Evolutionary conservation across 257 asterid genomes (phyloP).

Genomic region (Solanum tarijense): DNA sequence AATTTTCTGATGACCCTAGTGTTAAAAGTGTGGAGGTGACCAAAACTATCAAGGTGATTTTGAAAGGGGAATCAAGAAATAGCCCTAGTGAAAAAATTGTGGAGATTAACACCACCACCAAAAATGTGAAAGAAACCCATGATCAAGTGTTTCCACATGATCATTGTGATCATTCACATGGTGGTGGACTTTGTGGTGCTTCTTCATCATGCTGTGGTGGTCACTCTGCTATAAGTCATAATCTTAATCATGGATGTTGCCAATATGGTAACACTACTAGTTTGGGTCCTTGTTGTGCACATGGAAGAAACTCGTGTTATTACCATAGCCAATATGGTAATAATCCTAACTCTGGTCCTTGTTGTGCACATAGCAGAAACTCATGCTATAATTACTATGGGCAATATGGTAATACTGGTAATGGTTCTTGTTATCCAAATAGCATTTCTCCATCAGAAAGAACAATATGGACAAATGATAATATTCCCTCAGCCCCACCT

Average conservation of each 20-base stretch:
- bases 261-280: neutral
- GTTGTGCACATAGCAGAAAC: neutral
- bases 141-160: neutral
- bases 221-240: neutral
- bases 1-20: neutral
- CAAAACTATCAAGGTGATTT: neutral
- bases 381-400: neutral
- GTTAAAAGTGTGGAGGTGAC: neutral
- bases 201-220: constrained; percentile 1
- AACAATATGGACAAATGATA: neutral
- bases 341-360: neutral
- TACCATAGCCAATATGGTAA: neutral
- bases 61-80: neutral
- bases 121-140: neutral
- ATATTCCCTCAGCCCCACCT: neutral
- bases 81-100: neutral
- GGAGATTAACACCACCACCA: neutral
- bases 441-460: neutral
- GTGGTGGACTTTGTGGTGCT: neutral
- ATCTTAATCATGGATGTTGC: neutral
- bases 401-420: neutral
- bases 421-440: neutral
- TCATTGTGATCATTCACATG: neutral
- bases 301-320: neutral
- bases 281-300: neutral